Conservation (phyloP, 2,329 filamentous ascomycete species). For the Nemania abortiva region DNA sequence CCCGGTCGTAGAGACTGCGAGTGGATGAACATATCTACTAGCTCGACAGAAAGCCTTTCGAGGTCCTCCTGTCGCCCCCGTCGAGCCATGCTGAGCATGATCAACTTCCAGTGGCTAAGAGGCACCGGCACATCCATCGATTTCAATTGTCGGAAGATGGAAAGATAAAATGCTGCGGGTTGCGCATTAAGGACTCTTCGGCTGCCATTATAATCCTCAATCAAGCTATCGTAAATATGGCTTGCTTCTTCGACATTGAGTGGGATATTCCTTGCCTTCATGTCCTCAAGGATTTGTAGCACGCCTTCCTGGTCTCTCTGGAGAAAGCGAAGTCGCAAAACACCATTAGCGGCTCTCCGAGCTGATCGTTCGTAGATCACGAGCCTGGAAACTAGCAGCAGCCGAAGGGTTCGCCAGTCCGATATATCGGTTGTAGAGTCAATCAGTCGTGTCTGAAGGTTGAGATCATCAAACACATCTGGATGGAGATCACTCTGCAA, state of each 20-base stretch:
- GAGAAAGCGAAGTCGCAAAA: conserved; percentile 51
- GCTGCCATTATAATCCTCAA: conserved; percentile 41
- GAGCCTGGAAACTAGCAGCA: conserved; percentile 61
- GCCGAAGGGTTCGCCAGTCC: conserved; percentile 57
- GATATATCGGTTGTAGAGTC: conserved; percentile 52
- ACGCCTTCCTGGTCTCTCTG: conserved; percentile 47
- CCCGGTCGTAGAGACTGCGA: conserved; percentile 46
- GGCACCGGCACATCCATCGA: conserved; percentile 57
- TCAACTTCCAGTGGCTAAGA: conserved; percentile 57
- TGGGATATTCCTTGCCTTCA: conserved; percentile 52
- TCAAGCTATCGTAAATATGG: conserved; percentile 49
- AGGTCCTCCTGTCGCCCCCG: conserved; percentile 60
- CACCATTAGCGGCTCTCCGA: conserved; percentile 50
- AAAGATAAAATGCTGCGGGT: conserved; percentile 49
- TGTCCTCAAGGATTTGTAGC: conserved; percentile 54
- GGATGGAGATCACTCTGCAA: conserved; percentile 66
- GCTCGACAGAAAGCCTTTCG: conserved; percentile 57
- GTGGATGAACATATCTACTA: conserved; percentile 56
- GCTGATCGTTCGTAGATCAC: conserved; percentile 50
- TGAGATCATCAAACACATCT: conserved; percentile 64
- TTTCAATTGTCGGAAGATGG: conserved; percentile 54
- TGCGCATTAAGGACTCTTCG: conserved; percentile 40
- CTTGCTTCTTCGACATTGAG: conserved; percentile 49
- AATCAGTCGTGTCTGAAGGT: conserved; percentile 57
- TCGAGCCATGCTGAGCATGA: conserved; percentile 60